Evolutionary conservation across 2,329 filamentous ascomycete genomes (phyloP).

Genomic region (Apiospora hydei): DNA sequence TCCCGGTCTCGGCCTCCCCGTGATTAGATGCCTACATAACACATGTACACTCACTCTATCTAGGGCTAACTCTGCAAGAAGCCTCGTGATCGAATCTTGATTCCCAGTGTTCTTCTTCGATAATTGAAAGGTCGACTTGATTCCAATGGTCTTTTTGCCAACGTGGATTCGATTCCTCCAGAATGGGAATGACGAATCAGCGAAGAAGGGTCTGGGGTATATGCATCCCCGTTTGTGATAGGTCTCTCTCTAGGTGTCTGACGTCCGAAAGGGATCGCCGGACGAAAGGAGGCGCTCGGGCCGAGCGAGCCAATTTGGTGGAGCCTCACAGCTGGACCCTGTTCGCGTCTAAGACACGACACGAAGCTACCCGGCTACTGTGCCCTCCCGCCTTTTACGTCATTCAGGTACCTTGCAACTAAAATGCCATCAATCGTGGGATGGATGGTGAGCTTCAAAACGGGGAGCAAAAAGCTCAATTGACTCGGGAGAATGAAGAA

Average conservation of each 20-base stretch:
- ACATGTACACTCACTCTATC: too few species aligned
- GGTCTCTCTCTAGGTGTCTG: neutral
- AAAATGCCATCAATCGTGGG: neutral
- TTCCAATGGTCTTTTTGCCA: too few species aligned
- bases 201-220: too few species aligned
- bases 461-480: neutral
- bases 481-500: neutral
- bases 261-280: conserved; percentile 2
- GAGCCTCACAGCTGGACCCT: conserved; percentile 20
- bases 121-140: too few species aligned
- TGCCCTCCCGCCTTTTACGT: conserved; percentile 12
- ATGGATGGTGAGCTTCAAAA: neutral
- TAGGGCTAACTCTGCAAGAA: too few species aligned
- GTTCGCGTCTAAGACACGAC: neutral
- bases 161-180: too few species aligned
- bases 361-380: neutral
- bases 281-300: conserved; percentile 24
- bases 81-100: too few species aligned
- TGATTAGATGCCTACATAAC: too few species aligned
- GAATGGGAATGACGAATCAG: too few species aligned
- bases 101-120: too few species aligned
- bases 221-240: neutral
- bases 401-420: neutral
- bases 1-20: too few species aligned
- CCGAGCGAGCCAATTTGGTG: conserved; percentile 25